Percentiles rank a stretch among this genome's conserved stretches.
These are phyloP conservation scores for Bolboschoenus planiculmis DNA, from an alignment of 176 grass and related monocot genomes.

Conservation along the genomic window DNA sequence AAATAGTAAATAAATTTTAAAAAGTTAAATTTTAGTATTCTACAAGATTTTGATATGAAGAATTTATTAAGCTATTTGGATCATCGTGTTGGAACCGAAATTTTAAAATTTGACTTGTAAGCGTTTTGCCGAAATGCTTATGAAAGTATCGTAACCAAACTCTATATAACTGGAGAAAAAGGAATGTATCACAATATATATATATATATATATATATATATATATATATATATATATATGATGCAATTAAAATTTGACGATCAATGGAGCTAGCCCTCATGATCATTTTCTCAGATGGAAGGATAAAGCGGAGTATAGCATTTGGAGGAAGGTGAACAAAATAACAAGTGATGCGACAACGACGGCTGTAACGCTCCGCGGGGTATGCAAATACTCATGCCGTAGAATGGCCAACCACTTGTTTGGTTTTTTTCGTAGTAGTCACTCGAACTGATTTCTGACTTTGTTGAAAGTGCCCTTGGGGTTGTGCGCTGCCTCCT, in stretches of 20 bases:
- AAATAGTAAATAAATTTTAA: too few relatives aligned
- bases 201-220: too few relatives aligned
- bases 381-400: background rate
- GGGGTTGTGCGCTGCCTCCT: background rate
- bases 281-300: background rate
- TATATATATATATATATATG: too few relatives aligned
- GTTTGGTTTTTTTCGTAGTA: background rate
- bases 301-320: background rate
- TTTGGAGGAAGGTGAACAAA: background rate
- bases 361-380: background rate
- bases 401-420: background rate
- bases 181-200: too few relatives aligned
- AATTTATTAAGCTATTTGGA: too few relatives aligned
- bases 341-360: background rate
- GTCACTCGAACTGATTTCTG: background rate
- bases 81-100: too few relatives aligned
- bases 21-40: too few relatives aligned
- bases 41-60: too few relatives aligned
- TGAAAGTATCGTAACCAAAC: too few relatives aligned
- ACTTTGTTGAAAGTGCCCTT: background rate
- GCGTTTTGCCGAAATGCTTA: too few relatives aligned
- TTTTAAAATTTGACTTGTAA: too few relatives aligned
- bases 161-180: too few relatives aligned
- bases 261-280: background rate
- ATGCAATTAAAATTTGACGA: background rate